Base-by-base conservation (phyloP, 2,329 filamentous ascomycete genomes). In the Bipolaris oryzae region DNA sequence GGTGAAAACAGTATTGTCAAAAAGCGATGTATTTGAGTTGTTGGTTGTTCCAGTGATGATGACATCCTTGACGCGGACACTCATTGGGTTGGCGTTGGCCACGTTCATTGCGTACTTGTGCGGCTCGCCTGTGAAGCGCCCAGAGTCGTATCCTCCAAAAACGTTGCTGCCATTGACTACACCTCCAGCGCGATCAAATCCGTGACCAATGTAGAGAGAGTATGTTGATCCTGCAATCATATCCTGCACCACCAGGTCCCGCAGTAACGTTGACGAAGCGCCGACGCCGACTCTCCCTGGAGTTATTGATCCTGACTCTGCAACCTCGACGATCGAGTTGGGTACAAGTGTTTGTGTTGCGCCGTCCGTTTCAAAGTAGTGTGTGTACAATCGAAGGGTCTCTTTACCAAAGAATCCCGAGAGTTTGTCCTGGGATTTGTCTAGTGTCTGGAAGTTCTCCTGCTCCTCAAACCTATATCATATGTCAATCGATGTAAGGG, bases 131-230 rank as follows among this genome's bases (percentile, higher is more conserved):
- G 68, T 71, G 57, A 80, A 79, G 18, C 78, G 75, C 21, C 76
- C 76, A 11, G 77, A 74, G 59, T 80, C 78, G 57, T 77, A 80
- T 20, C 78, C 78, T n/a, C 78, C 78, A 35, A 79, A 76, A 3
- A 74, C 73, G 35, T 78, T 76, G 55, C 74, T 77, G 23, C 78
- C 78, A 50, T 79, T 80, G 23, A 78, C 70, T 2, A 55, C 62
- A 15, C 78, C 78, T 15, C 75, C 76, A 1, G 77, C 76, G 31
- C 76, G 72, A 37, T 76, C 72, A 58, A 78, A 77, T 21, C 74
- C 74, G 47, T 77, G 74, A 2, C 78, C 78, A 42, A 79, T 75
- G 60, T 79, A 80, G 3, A 80, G 67, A 7, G 77, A 76, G 58
- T 77, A 79, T 23, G 78, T 79, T 28, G 72, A 71, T 1, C 72